These are phyloP conservation scores for Chrysoporthe austroafricana DNA, from an alignment of 2,329 filamentous ascomycete species.

Conservation along the genomic window DNA sequence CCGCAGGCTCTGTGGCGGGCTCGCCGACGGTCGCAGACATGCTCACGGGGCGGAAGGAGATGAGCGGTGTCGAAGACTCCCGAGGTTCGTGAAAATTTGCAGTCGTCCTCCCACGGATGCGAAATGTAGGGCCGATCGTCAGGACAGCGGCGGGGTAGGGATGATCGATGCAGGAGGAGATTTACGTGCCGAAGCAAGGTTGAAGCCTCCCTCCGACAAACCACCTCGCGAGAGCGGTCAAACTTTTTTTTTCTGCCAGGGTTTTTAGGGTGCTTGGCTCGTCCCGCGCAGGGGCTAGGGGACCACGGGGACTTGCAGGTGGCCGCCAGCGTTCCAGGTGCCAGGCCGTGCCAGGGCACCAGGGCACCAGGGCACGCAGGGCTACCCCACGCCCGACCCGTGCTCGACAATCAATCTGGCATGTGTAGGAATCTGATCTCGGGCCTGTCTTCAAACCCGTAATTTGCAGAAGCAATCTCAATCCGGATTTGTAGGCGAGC, in stretches of 20 bases:
- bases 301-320: background rate
- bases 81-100: background rate
- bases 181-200: background rate
- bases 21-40: slow-evolving; percentile 49
- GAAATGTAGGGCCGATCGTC: slow-evolving; percentile 12
- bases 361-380: background rate
- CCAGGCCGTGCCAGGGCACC: no score
- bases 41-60: slow-evolving; percentile 29
- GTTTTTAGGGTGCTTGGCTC: background rate
- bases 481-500: background rate
- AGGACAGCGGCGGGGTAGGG: slow-evolving; percentile 7
- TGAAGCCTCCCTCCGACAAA: background rate
- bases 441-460: background rate
- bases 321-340: no score
- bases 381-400: slow-evolving; percentile 9
- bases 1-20: slow-evolving; percentile 38
- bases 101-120: slow-evolving; percentile 4
- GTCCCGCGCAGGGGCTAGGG: slow-evolving; percentile 1
- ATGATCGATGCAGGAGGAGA: slow-evolving; percentile 16
- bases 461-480: slow-evolving; percentile 7
- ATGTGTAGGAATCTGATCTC: slow-evolving; percentile 1
- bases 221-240: no score
- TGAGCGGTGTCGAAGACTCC: slow-evolving; percentile 8
- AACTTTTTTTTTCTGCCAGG: background rate
- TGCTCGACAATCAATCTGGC: slow-evolving; percentile 8